These are phyloP conservation scores for Solanum sitiens DNA, from an alignment of 257 asterid genomes.

Conservation along the genomic window DNA sequence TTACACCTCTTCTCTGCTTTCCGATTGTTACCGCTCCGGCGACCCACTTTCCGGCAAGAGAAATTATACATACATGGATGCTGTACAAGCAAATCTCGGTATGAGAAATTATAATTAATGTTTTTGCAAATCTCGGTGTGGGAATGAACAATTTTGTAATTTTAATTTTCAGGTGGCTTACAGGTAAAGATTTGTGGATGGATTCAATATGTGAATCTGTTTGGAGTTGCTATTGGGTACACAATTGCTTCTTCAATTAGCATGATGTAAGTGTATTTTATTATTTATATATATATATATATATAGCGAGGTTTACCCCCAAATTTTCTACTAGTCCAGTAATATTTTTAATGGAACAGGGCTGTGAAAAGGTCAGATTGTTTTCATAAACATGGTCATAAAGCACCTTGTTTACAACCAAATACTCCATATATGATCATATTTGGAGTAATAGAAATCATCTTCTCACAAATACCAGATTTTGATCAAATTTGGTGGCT, in stretches of 20 bases:
- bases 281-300: no score
- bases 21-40: constrained; percentile 36
- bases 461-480: constrained; percentile 46
- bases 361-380: constrained; percentile 37
- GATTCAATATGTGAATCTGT: constrained; percentile 75
- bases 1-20: constrained; percentile 42
- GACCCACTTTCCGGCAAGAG: constrained; percentile 35
- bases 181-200: constrained; percentile 84
- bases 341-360: constrained; percentile 13
- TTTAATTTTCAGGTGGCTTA: constrained; percentile 48
- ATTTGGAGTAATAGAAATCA: constrained; percentile 29
- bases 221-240: constrained; percentile 88
- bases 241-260: constrained; percentile 85
- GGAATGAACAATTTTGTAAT: no score
- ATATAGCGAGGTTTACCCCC: not conserved
- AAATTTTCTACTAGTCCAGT: not conserved
- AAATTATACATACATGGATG: constrained; percentile 49
- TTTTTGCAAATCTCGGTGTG: constrained; percentile 25
- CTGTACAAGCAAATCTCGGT: constrained; percentile 39
- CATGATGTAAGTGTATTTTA: constrained; percentile 17
- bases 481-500: constrained; percentile 51
- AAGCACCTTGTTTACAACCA: constrained; percentile 26
- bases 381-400: constrained; percentile 27
- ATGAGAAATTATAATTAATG: not conserved
- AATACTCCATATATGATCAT: constrained; percentile 45